Base-by-base conservation (phyloP, 1,139 yeast genomes). In the Sugiyamaella japonica region DNA sequence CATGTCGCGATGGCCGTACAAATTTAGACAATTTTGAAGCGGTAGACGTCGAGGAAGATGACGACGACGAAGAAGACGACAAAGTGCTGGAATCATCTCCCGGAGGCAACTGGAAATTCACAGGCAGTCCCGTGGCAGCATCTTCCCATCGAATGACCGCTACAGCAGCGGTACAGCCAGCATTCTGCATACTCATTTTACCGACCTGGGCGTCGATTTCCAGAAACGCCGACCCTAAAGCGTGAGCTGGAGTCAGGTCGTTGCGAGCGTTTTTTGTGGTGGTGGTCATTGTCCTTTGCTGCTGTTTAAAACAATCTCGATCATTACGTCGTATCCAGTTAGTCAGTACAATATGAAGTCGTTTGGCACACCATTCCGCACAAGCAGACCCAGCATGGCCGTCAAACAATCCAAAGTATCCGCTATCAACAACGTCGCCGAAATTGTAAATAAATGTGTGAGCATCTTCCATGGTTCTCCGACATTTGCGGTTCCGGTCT, bases 381-480 rank as follows among this genome's bases (percentile, higher is more conserved):
- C 96, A 86, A 61, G 84, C 89, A 58, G 85, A 83, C 15, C 99
- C 99, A 2, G 98, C 99, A 72, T 93, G 99, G 12, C 99, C 99
- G 71, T 93, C 99, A 71, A 90, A 93, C 3, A 93, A 80, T 13
- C 95, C 99, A 78, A 93, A 91, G 69, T 89, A 93, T 2, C 97
- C 99, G 86, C 96, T 88, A 69, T 91, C 98, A 17, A 85, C 78
- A 53, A 87, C 72, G 63, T 89, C 95, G 29, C 93, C 95, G 74
- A 87, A 93, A 72, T 93, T 90, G 63, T 95, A 93, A 44, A 90
- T 90, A 66, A 87, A 89, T 0, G 96, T 88, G 69, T 93, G 98
- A 9, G 95, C 95, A 70, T 93, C 99, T 69, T 93, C 99, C 99
- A 93, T 93, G 45, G 90, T 84, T 56, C 87, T 81, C 57, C 99